Base-by-base conservation (phyloP, 805 yeast species). In the Wickerhamomyces hampshirensis region DNA sequence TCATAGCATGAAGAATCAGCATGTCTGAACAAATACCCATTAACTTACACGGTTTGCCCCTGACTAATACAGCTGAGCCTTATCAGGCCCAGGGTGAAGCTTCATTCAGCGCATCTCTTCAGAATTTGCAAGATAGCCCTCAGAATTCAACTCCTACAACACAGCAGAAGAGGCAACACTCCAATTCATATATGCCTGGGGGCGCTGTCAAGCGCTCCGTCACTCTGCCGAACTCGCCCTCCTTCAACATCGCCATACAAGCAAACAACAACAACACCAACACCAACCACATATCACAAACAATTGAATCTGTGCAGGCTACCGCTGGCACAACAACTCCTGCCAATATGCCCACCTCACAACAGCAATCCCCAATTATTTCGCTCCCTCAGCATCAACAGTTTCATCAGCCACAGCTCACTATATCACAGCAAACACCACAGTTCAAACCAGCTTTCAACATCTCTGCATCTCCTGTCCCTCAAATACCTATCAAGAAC, bases 101-200 rank as follows among this genome's bases (percentile, higher is more conserved):
- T n/a, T n/a, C n/a, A n/a, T n/a, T n/a, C n/a, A n/a, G n/a, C n/a
- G n/a, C n/a, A n/a, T n/a, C n/a, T n/a, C n/a, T n/a, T n/a, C 40
- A 30, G 23, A 13, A 31, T 35, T 11, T 21, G 10, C 24, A 7
- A 21, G 24, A 7, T 21, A 21, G 7, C 24, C 24, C 24, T 21
- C 10, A 8, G 24, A 21, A 11, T 21, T 8, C 24, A 11, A 21
- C 24, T 7, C 24, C 24, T 21, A 33, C 15, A 11, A 28, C 42
- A 16, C 43, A 40, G 19, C 49, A 48, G 36, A 48, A 48, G 39
- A 41, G 52, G 18, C 52, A 48, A 34, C 52, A 48, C 32, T 48
- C 52, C 9, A 43, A 36, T 31, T 48, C 52, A 13, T 42, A 42
- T 27, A 40, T 42, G 28, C 44, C 42, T 35, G 44, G 46, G 10